Evolutionary conservation across 1,139 yeast species (phyloP), one percentile per base, ranked within the genome.

Genomic region (Candida pseudoviswanathii): DNA sequence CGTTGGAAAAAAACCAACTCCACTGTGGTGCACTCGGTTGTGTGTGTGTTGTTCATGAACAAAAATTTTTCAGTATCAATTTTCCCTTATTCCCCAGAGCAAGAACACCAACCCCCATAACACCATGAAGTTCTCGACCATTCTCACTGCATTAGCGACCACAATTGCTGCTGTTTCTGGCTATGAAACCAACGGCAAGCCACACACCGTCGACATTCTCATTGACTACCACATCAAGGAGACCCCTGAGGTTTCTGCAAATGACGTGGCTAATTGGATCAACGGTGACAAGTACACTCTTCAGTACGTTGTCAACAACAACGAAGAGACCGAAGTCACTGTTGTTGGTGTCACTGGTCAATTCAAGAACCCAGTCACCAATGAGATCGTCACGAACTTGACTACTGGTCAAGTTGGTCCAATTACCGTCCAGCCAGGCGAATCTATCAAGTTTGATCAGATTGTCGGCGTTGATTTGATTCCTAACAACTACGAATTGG

Each of bases 331-430:
- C 29, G 79, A 78, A 7, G 48, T 74, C 40, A 73, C 81, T 25
- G 70, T 90, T 49, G 82, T 86, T 45, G 96, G 92, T 46, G 82
- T 86, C 48, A 90, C 92, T 52, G 96, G 96, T 47, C 67, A 80
- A 45, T 77, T 89, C 66, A 73, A 77, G 51, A 81, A 85, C 55
- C 81, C 86, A 29, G 71, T 70, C 53, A 76, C 78, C 50, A 80
- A 82, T 56, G 75, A 76, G 51, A 60, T 74, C 52, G 66, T 70
- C 50, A 82, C 85, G 57, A 86, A 87, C 63, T 73, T 89, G 63
- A 82, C 95, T 32, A 79, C 83, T 43, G 80, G 83, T 48, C 73
- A 80, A 51, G 70, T 89, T 49, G 95, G 89, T 8, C 90, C 95
- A 10, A 53, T 85, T 48, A 57, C 67, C 4, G 70, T 86, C 51